phyloP scores from a whole-genome alignment of 75 land plant species.

The Chamaecyparis obtusa region DNA sequence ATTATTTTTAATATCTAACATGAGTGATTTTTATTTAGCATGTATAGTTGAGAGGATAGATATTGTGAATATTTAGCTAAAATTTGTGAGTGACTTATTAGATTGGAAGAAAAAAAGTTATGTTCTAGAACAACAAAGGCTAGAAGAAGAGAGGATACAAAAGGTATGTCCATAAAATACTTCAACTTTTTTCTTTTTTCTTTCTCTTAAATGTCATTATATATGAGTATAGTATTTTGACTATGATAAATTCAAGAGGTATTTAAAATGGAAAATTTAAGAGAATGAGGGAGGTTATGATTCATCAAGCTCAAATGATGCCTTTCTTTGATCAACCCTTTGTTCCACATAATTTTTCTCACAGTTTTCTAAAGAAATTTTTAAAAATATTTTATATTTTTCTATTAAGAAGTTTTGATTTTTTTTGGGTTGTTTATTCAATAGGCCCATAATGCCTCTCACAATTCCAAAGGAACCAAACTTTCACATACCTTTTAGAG shows the following conservation, averaged over 20 bases:
- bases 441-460: slow-evolving; percentile 46
- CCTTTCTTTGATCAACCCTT: slow-evolving; percentile 85
- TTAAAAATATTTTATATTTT: not conserved
- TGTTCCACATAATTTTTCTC: slow-evolving; percentile 64
- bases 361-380: not conserved
- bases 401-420: not conserved
- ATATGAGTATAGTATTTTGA: not conserved
- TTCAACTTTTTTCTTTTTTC: not conserved
- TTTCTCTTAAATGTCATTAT: not conserved
- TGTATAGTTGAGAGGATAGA: too few relatives aligned
- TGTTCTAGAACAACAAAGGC: slow-evolving; percentile 41
- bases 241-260: slow-evolving; percentile 27
- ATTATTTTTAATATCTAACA: not conserved
- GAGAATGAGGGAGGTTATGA: slow-evolving; percentile 74
- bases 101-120: slow-evolving; percentile 57
- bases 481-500: slow-evolving; percentile 13
- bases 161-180: slow-evolving; percentile 35
- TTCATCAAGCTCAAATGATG: slow-evolving; percentile 88
- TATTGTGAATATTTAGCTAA: not conserved
- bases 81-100: slow-evolving; percentile 6
- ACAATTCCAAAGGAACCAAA: slow-evolving; percentile 63
- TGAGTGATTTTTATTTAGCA: too few relatives aligned
- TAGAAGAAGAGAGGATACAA: slow-evolving; percentile 50
- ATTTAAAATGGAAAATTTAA: slow-evolving; percentile 77
- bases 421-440: not conserved